Conservation (phyloP, 2,329 filamentous ascomycete genomes). For the Moelleriella libera region DNA sequence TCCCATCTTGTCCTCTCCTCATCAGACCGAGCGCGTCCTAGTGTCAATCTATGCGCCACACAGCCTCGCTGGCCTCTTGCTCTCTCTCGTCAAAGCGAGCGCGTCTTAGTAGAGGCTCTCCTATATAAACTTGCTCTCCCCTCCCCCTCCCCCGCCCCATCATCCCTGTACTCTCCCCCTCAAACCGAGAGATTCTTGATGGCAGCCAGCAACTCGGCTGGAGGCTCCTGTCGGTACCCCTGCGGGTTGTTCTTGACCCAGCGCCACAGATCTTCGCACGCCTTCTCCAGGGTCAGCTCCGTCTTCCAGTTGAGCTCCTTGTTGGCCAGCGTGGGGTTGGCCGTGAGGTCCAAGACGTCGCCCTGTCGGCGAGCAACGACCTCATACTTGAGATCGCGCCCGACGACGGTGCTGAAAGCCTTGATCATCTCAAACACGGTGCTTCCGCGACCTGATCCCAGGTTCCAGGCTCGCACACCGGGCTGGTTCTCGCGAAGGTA, state of each 20-base stretch:
- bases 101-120: too few relatives aligned
- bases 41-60: not conserved
- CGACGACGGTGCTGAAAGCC: slow-evolving; percentile 79
- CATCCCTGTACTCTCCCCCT: too few relatives aligned
- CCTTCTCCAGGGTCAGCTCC: slow-evolving; percentile 77
- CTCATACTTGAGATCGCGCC: slow-evolving; percentile 74
- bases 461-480: slow-evolving; percentile 89
- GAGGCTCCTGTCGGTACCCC: slow-evolving; percentile 87
- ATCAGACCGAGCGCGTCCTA: too few relatives aligned
- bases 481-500: slow-evolving; percentile 74
- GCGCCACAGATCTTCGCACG: slow-evolving; percentile 86
- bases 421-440: slow-evolving; percentile 97
- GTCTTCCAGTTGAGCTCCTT: slow-evolving; percentile 87
- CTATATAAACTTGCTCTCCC: too few relatives aligned
- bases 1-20: too few relatives aligned
- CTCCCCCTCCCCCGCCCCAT: too few relatives aligned
- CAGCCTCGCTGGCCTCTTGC: not conserved
- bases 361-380: slow-evolving; percentile 71
- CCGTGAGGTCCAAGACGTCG: slow-evolving; percentile 88
- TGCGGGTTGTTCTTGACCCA: slow-evolving; percentile 97
- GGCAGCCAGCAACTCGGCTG: slow-evolving; percentile 60
- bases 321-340: slow-evolving; percentile 78
- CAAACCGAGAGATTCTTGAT: slow-evolving; percentile 26
- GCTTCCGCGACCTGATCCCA: slow-evolving; percentile 86
- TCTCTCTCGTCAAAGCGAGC: too few relatives aligned